Conservation (phyloP, 345 rosid genomes). For the Salix arbutifolia region DNA sequence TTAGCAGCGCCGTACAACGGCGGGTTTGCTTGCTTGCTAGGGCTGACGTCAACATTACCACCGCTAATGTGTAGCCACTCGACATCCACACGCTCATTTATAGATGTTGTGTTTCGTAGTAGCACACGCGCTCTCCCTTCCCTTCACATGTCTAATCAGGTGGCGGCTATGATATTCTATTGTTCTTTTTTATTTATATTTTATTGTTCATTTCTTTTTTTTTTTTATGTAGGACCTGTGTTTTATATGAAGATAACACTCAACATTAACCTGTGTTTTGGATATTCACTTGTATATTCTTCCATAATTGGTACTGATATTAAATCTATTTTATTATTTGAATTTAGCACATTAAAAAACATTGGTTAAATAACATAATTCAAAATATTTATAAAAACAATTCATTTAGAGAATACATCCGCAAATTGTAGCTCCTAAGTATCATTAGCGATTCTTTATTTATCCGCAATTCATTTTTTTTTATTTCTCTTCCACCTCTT, state of each 20-base stretch:
- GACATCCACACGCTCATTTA: not conserved
- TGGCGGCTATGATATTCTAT: slow-evolving; percentile 13
- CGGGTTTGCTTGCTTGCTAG: not conserved
- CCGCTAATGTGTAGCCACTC: not conserved
- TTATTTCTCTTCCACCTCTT: no score
- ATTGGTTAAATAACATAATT: no score
- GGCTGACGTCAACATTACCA: slow-evolving; percentile 20
- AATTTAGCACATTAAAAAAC: no score
- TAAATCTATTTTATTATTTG: no score
- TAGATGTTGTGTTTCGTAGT: no score
- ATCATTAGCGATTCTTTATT: no score
- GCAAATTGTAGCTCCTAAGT: accelerated
- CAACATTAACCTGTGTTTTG: not conserved
- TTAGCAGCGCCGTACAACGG: slow-evolving; percentile 9
- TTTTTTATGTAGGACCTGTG: not conserved
- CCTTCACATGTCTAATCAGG: slow-evolving; percentile 15
- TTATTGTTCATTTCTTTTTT: not conserved
- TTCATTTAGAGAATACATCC: no score
- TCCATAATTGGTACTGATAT: not conserved
- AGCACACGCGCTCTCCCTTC: not conserved
- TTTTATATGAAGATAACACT: not conserved
- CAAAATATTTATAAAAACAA: no score
- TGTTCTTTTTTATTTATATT: not conserved
- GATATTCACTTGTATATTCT: slow-evolving; percentile 3
- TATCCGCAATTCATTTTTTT: no score